Percentiles rank a stretch among this genome's conserved stretches.
Evolutionary conservation across 345 rosid species (phyloP).

Genomic region (Corchorus capsularis): DNA sequence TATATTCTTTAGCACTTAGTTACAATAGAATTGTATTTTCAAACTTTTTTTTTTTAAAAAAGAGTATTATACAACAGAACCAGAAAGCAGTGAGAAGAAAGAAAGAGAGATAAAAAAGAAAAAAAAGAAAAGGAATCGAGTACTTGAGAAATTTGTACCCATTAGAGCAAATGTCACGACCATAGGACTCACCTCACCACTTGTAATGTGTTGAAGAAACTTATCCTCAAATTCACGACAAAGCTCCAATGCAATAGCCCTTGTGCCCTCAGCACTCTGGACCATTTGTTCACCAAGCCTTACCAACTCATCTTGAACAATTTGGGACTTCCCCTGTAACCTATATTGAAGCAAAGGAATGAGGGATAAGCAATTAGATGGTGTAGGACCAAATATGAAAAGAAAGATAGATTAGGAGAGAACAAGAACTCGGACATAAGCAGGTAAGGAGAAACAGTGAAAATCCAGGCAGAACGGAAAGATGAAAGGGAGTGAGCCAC

Average conservation of each 20-base stretch:
- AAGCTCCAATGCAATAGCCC: conserved; percentile 89
- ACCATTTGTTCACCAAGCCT: conserved; percentile 93
- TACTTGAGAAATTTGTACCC: background rate
- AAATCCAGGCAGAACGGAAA: no score
- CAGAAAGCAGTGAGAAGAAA: background rate
- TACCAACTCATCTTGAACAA: conserved; percentile 81
- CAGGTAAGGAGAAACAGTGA: no score
- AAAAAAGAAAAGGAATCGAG: background rate
- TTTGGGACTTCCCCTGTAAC: conserved; percentile 94
- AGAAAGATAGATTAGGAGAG: no score
- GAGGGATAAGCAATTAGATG: background rate
- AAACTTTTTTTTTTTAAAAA: no score
- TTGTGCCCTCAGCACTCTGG: conserved; percentile 85
- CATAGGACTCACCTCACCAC: conserved; percentile 78
- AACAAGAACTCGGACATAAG: no score
- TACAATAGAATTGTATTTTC: background rate
- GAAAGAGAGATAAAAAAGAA: background rate
- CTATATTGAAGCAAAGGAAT: conserved; percentile 35
- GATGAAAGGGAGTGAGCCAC: no score
- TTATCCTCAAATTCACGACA: conserved; percentile 97
- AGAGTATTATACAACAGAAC: background rate
- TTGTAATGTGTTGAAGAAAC: conserved; percentile 79
- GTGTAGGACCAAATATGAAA: background rate
- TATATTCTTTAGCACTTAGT: background rate
- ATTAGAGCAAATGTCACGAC: no score